Conservation (phyloP, 108 stramenopile genomes). For the Cyclotella sp. region DNA sequence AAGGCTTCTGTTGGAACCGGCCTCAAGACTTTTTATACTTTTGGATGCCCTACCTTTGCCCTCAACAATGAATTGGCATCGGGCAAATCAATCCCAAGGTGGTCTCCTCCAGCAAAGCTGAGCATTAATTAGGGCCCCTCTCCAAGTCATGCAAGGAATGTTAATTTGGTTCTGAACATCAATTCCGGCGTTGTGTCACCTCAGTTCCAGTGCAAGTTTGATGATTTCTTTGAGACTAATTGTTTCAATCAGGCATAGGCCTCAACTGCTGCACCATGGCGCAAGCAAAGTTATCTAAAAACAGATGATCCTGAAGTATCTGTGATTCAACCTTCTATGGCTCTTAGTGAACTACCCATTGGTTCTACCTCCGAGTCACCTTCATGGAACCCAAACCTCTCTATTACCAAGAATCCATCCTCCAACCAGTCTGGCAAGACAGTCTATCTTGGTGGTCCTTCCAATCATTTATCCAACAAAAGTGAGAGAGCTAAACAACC, state of each 20-base stretch:
- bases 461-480: background rate
- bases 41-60: constrained; percentile 50
- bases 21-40: constrained; percentile 26
- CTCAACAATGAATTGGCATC: constrained; percentile 21
- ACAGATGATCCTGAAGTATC: background rate
- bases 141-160: too few relatives aligned
- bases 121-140: constrained; percentile 49
- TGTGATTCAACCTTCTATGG: background rate
- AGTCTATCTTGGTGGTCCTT: background rate
- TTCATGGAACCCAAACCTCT: background rate
- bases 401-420: background rate
- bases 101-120: constrained; percentile 39
- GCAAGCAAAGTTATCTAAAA: background rate
- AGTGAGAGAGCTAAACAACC: background rate
- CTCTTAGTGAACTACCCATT: background rate
- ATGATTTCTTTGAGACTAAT: constrained; percentile 47
- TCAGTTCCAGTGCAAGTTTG: constrained; percentile 38
- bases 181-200: constrained; percentile 46
- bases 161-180: constrained; percentile 34
- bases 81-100: constrained; percentile 47
- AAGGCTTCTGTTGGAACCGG: background rate
- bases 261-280: background rate
- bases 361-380: background rate
- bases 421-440: background rate
- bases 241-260: background rate